Conservation (phyloP, 345 rosid species). For the Citrus maxima region DNA sequence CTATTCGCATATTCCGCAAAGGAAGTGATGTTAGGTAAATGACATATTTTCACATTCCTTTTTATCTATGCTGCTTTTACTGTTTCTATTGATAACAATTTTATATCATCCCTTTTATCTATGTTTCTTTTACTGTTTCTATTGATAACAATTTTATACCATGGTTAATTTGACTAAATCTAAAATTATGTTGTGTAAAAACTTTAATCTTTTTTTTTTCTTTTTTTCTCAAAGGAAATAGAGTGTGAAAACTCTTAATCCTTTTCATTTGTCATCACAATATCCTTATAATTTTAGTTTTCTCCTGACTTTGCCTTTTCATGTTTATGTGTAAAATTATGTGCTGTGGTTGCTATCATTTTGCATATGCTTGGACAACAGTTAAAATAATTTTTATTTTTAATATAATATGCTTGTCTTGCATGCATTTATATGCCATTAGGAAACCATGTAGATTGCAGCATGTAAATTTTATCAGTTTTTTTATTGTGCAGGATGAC, state of each 20-base stretch:
- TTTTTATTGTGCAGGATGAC: too few relatives aligned
- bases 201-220: too few relatives aligned
- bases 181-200: too few relatives aligned
- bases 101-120: background rate
- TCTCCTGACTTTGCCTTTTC: background rate
- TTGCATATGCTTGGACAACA: background rate
- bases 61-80: background rate
- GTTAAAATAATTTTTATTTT: background rate
- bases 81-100: background rate
- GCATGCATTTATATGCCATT: background rate
- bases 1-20: conserved; percentile 96
- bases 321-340: background rate
- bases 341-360: background rate
- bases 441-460: too few relatives aligned
- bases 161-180: background rate
- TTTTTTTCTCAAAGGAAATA: too few relatives aligned
- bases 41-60: background rate
- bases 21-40: conserved; percentile 84
- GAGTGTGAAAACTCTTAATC: background rate
- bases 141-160: background rate
- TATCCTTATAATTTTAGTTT: background rate
- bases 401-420: background rate
- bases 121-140: too few relatives aligned
- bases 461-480: too few relatives aligned
- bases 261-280: background rate